Percentiles rank a stretch among this genome's conserved stretches.
These are phyloP conservation scores for Wickerhamomyces silvicola DNA, from an alignment of 805 yeast species.

Conservation along the genomic window DNA sequence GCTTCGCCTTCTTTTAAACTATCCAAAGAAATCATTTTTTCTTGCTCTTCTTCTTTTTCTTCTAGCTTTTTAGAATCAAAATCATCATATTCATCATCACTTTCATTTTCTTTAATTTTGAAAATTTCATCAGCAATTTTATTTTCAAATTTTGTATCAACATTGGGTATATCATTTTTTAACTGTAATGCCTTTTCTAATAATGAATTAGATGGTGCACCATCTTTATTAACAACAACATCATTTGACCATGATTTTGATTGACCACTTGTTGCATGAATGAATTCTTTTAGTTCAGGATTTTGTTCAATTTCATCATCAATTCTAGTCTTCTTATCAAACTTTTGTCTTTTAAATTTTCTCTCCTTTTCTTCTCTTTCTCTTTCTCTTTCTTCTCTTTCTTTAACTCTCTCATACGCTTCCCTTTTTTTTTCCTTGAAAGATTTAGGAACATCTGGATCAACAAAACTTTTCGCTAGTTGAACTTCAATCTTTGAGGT, in stretches of 20 bases:
- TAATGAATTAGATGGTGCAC: conserved; percentile 29
- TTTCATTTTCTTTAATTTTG: conserved; percentile 28
- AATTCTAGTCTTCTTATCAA: conserved; percentile 27
- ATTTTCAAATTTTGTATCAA: conserved; percentile 11
- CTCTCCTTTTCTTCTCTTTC: conserved; percentile 33
- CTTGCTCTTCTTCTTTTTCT: conserved; percentile 39
- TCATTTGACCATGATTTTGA: conserved; percentile 66
- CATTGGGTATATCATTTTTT: conserved; percentile 21
- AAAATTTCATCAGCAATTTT: conserved; percentile 21
- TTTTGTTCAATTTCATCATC: conserved; percentile 59
- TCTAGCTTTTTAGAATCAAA: conserved; percentile 24
- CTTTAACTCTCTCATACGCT: conserved; percentile 37
- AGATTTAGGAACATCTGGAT: conserved; percentile 71
- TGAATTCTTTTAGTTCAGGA: conserved; percentile 69
- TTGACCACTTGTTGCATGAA: conserved; percentile 72
- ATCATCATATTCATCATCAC: conserved; percentile 39
- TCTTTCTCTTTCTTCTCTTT: conserved; percentile 43
- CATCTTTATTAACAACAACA: conserved; percentile 29
- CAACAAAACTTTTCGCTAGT: conserved; percentile 79
- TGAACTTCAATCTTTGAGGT: conserved; percentile 76
- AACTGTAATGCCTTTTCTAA: conserved; percentile 34
- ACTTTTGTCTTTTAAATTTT: conserved; percentile 26
- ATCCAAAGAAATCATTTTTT: conserved; percentile 42
- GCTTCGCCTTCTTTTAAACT: conserved; percentile 20
- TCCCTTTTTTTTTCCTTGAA: conserved; percentile 48